phyloP scores from a whole-genome alignment of 805 yeast species.

The Starmerella bombicola region DNA sequence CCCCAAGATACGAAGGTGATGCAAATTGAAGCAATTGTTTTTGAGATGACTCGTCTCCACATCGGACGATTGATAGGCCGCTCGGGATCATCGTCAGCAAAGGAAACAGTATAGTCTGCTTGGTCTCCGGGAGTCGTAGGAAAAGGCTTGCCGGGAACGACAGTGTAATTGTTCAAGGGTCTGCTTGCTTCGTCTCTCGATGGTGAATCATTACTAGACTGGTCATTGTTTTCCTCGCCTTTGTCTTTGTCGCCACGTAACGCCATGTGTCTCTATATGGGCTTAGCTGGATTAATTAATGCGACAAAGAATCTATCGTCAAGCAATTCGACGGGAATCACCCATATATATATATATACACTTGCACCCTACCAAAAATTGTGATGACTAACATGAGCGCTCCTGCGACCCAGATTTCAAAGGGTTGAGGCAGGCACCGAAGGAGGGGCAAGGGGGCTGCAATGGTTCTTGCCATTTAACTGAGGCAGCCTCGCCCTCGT shows the following conservation, averaged over 20 bases:
- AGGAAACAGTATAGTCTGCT: constrained; percentile 18
- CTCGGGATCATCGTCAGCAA: constrained; percentile 40
- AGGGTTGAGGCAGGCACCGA: too few relatives aligned
- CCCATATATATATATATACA: too few relatives aligned
- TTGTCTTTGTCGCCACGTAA: not conserved
- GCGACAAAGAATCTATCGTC: too few relatives aligned
- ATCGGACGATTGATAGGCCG: constrained; percentile 45
- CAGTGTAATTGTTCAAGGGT: constrained; percentile 16
- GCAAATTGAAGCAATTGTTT: constrained; percentile 31
- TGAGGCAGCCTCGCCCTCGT: too few relatives aligned
- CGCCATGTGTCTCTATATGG: not conserved
- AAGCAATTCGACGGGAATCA: too few relatives aligned
- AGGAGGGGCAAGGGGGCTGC: too few relatives aligned
- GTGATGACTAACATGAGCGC: too few relatives aligned
- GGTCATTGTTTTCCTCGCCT: not conserved
- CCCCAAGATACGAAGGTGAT: constrained; percentile 29
- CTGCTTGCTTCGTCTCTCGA: constrained; percentile 8
- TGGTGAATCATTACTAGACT: not conserved
- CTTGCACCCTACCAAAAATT: too few relatives aligned
- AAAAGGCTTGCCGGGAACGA: constrained; percentile 19
- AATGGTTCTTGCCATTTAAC: too few relatives aligned
- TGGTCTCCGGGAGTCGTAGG: constrained; percentile 18
- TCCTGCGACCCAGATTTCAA: too few relatives aligned
- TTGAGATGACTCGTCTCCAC: constrained; percentile 22
- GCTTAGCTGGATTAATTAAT: too few relatives aligned